A percentile compares a stretch with the other conserved stretches of the same genome.
phyloP scores from a whole-genome alignment of 805 yeast genomes.

The Candida germanica region DNA sequence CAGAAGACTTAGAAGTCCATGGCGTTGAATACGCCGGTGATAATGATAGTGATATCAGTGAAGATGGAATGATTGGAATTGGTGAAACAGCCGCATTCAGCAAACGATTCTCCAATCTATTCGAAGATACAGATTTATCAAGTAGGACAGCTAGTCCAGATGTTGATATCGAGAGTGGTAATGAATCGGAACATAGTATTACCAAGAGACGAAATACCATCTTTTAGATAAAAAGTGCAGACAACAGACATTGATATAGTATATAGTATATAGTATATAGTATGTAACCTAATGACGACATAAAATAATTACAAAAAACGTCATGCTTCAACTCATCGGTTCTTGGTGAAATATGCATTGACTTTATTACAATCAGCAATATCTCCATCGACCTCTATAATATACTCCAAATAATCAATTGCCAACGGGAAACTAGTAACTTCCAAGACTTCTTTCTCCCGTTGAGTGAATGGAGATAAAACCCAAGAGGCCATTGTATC shows the following conservation, averaged over 20 bases:
- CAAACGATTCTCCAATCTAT: constrained; percentile 1
- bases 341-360: constrained; percentile 17
- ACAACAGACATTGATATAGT: background rate
- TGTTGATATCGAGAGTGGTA: constrained; percentile 1
- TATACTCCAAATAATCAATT: constrained; percentile 19
- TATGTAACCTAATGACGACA: background rate
- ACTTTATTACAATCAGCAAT: constrained; percentile 26
- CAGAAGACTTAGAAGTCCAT: constrained; percentile 1
- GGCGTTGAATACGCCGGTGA: constrained; percentile 2
- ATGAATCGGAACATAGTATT: background rate
- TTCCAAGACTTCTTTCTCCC: constrained; percentile 21
- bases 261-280: too few relatives aligned
- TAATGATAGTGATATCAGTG: constrained; percentile 15
- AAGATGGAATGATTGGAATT: constrained; percentile 7
- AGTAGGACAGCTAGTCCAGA: constrained; percentile 15
- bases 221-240: too few relatives aligned
- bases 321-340: background rate
- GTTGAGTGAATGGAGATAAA: constrained; percentile 27
- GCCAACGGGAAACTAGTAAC: constrained; percentile 13
- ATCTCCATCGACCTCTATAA: constrained; percentile 18
- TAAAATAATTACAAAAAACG: background rate
- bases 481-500: constrained; percentile 41
- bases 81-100: constrained; percentile 9
- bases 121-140: constrained; percentile 7
- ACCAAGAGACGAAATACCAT: constrained; percentile 1